Base-by-base conservation (phyloP, 2,329 filamentous ascomycete species). In the Penicillium frequentans region DNA sequence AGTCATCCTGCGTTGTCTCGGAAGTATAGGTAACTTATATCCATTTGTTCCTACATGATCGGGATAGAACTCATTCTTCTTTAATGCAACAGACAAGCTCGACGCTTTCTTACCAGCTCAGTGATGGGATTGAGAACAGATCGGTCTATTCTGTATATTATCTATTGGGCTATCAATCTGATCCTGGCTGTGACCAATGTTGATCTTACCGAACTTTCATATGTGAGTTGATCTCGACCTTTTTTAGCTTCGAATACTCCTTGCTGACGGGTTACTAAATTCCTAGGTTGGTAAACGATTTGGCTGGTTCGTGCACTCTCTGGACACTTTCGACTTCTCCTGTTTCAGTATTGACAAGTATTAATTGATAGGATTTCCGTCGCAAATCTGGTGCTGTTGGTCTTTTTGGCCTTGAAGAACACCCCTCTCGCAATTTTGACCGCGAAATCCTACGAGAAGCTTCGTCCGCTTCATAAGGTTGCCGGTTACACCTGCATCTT, bases 391-490 rank as follows among this genome's bases (percentile, higher is more conserved):
- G 56, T 55, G 6, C 53, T 63, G 1, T 27, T 63, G 10, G 60
- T 61, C 19, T 63, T 61, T 29, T 37, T 63, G 6, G 56, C 60
- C 11, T 35, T 63, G 29, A 56, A 60, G 37, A 63, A 63, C 23
- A 63, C 60, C 0, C 60, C 60, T 16, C 49, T 63, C 16, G 60
- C 60, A 2, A 54, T 56, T 1, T 52, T 63, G 29, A 55, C 58
- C 3, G 60, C 50, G 26, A 55, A 23, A n/a, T 63, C 60, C 7
- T 63, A 63, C 24, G 60, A 63, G 33, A 63, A 59, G 33, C 56
- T 63, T n/a, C 60, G 60, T n/a, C 58, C 59, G 4, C 46, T 63
- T 23, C 60, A 63, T 49, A 63, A 61, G 29, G 59, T 57, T 11
- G 56, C 60, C 21, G 60, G 60, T 21, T 63, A 61, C 14, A 63